Conservation (phyloP, 495 filamentous ascomycete genomes). For the Xylaria telfairii region DNA sequence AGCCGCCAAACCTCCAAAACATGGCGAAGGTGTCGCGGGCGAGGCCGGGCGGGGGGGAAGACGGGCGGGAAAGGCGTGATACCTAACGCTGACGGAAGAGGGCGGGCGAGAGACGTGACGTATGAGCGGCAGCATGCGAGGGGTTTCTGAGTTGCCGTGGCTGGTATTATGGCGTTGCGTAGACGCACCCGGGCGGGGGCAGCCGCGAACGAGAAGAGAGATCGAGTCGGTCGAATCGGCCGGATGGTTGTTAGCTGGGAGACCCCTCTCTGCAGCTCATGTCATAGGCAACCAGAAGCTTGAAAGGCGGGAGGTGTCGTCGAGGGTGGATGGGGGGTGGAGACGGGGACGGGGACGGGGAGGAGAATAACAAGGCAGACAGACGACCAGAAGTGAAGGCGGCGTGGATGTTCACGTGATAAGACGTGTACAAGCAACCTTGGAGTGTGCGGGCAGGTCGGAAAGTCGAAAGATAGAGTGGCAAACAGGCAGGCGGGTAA, state of each 20-base stretch:
- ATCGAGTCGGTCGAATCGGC: background rate
- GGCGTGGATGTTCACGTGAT: background rate
- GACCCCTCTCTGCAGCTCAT: background rate
- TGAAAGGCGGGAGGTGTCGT: background rate
- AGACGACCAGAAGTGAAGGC: background rate
- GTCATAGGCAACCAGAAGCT: background rate
- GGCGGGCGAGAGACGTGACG: constrained; percentile 13
- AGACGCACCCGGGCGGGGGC: background rate
- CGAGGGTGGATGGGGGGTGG: background rate
- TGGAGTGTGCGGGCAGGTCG: background rate
- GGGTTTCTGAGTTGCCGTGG: constrained; percentile 5
- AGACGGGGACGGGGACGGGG: background rate
- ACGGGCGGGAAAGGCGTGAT: background rate
- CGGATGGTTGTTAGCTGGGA: background rate
- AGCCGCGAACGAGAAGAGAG: background rate
- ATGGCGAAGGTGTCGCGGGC: constrained; percentile 62
- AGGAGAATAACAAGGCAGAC: background rate
- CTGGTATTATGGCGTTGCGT: background rate
- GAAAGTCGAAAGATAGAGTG: background rate
- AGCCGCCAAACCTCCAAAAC: constrained; percentile 99
- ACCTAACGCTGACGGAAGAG: background rate
- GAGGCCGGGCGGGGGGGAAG: background rate
- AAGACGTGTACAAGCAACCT: background rate
- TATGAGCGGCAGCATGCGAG: constrained; percentile 25
- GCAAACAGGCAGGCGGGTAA: background rate